Base-by-base conservation (phyloP, 2,329 filamentous ascomycete genomes). In the Nothomitra cinnamomea region DNA sequence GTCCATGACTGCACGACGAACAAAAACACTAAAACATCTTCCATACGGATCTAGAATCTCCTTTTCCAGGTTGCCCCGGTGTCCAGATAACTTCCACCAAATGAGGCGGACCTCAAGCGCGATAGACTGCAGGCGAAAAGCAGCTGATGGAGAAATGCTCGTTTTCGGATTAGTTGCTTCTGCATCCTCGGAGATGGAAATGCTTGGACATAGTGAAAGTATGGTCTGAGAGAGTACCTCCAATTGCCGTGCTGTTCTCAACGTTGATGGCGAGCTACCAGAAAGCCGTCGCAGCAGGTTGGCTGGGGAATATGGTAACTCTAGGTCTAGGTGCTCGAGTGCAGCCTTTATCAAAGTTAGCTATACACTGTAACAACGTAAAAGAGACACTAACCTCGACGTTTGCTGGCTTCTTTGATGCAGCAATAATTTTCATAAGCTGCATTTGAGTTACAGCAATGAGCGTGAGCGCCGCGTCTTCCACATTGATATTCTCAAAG, bases 41-140 rank as follows among this genome's bases (percentile, higher is more conserved):
- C 75, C 72, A 50, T 86, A 75, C 0, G 83, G 82, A 1, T 77
- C 70, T n/a, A 82, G 61, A 5, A 88, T 65, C 13, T 87, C 83
- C 54, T 79, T 80, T 36, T 80, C 75, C 3, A 75, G 62, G 55
- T 83, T 74, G 1, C 75, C 76, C 55, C 74, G 64, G 59, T 85
- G 80, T 1, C 73, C 71, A 5, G 75, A 75, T 55, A 86, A 60
- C 42, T 66, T 70, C 83, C 83, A 87, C 75, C 79, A 85, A 42
- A 70, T 67, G n/a, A 81, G 65, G 28, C 82, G 75, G 6, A 75
- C 69, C 22, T 73, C 71, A 40, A 89, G 72, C 8, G 79, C 83
- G 1, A 85, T 64, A 1, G 72, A 67, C 59, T 88, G 84, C 0
- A 87, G 64, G 56, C 77, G 73, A 51, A 88, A 74, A 1, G 77